phyloP scores from a whole-genome alignment of 768 basidiomycete genomes.

The Leucogyrophana mollusca region DNA sequence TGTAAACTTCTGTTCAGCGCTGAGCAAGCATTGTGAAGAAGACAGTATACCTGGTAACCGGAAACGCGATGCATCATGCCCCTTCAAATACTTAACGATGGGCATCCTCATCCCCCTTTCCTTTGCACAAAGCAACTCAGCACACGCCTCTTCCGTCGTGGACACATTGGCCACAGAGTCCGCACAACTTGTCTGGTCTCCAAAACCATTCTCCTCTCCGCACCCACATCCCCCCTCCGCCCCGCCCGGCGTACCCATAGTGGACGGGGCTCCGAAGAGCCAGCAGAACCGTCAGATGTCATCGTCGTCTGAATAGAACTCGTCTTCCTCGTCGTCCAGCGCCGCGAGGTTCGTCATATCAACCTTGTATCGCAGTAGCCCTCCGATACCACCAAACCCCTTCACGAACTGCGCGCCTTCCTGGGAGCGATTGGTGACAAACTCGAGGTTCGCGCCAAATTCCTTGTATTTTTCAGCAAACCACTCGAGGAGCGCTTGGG shows the following conservation, averaged over 20 bases:
- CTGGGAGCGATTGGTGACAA: constrained; percentile 94
- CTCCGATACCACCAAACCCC: constrained; percentile 98
- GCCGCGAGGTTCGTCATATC: constrained; percentile 82
- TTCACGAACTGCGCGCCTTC: constrained; percentile 98
- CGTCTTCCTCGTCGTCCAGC: constrained; percentile 78
- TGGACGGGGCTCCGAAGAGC: constrained; percentile 81
- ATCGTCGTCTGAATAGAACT: constrained; percentile 77
- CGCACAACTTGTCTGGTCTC: no score
- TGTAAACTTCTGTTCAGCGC: no score
- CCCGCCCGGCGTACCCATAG: constrained; percentile 67
- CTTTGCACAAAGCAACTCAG: no score
- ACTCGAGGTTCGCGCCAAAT: constrained; percentile 94
- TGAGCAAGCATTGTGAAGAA: no score
- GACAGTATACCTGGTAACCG: no score
- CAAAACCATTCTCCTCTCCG: constrained; percentile 5
- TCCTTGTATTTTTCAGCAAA: constrained; percentile 98
- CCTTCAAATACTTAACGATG: no score
- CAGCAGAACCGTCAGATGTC: constrained; percentile 83
- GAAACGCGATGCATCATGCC: no score
- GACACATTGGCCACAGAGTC: no score
- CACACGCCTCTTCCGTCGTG: no score
- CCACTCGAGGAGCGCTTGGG: constrained; percentile 93
- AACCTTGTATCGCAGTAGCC: constrained; percentile 94
- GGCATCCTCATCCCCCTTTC: no score
- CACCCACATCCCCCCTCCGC: constrained; percentile 35